Evolutionary conservation across 257 asterid species (phyloP).

Genomic region (Haberlea rhodopensis): DNA sequence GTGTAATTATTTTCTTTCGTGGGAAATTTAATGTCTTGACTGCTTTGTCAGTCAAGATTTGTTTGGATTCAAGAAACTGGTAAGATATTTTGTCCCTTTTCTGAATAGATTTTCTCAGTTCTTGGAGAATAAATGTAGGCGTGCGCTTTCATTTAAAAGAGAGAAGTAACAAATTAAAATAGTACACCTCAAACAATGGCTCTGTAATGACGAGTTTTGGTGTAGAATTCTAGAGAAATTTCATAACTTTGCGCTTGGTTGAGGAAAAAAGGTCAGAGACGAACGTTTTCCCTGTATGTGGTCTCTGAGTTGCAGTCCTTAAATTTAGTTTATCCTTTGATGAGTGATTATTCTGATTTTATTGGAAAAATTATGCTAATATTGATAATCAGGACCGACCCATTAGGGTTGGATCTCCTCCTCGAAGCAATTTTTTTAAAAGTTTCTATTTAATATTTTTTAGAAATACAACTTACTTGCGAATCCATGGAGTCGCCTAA

Average conservation of each 20-base stretch:
- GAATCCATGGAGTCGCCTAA: neutral
- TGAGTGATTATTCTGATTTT: conserved; percentile 18
- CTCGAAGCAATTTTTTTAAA: neutral
- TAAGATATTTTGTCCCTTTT: conserved; percentile 9
- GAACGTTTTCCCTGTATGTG: conserved; percentile 22
- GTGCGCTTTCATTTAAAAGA: neutral
- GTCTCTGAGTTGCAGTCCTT: conserved; percentile 20
- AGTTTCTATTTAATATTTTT: neutral
- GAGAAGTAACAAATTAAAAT: neutral
- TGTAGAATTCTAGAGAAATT: conserved; percentile 25
- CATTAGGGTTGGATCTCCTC: neutral
- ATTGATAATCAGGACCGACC: neutral
- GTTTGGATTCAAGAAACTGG: conserved; percentile 10
- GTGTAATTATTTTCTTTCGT: neutral
- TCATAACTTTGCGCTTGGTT: conserved; percentile 18
- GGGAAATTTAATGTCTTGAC: neutral
- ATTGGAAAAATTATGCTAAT: neutral
- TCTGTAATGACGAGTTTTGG: conserved; percentile 15
- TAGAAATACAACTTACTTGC: neutral
- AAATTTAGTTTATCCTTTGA: neutral
- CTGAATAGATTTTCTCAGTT: conserved; percentile 23
- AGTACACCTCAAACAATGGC: neutral
- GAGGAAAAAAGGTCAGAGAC: conserved; percentile 23
- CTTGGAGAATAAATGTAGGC: conserved; percentile 3
- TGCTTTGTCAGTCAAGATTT: neutral